These are phyloP conservation scores for Fusarium protoensiforme DNA, from an alignment of 2,329 filamentous ascomycete genomes.

Conservation along the genomic window DNA sequence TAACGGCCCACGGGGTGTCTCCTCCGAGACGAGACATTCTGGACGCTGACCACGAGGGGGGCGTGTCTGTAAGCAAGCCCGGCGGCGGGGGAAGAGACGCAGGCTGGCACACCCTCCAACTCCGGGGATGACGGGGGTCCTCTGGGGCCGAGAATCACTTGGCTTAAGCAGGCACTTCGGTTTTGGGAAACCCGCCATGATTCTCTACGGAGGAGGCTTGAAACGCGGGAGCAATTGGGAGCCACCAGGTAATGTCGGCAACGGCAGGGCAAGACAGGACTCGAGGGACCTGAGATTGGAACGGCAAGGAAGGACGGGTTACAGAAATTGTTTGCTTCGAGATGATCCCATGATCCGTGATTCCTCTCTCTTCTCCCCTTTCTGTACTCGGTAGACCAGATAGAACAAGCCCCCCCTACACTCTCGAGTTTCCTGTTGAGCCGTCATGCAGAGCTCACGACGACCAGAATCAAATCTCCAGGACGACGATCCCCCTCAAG, in stretches of 20 bases:
- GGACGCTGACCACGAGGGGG: neutral
- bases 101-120: neutral
- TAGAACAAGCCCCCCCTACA: neutral
- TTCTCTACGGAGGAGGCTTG: neutral
- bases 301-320: conserved; percentile 20
- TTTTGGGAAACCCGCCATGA: conserved; percentile 9
- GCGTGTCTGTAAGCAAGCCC: neutral
- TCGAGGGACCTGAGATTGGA: conserved; percentile 23
- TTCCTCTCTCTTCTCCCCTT: neutral
- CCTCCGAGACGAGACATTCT: neutral
- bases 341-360: conserved; percentile 1
- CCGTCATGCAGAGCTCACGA: neutral
- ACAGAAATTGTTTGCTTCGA: conserved; percentile 27
- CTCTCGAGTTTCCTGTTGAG: neutral
- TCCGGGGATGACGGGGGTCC: neutral
- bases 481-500: neutral
- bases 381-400: neutral
- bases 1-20: conserved; percentile 9
- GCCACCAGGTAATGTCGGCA: conserved; percentile 4
- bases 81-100: neutral
- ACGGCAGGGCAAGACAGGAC: conserved; percentile 9
- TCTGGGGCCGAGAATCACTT: neutral
- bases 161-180: conserved; percentile 6
- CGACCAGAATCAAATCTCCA: neutral
- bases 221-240: neutral